These are phyloP conservation scores for Malus hybrid DNA, from an alignment of 331 rosid species.

Conservation along the genomic window DNA sequence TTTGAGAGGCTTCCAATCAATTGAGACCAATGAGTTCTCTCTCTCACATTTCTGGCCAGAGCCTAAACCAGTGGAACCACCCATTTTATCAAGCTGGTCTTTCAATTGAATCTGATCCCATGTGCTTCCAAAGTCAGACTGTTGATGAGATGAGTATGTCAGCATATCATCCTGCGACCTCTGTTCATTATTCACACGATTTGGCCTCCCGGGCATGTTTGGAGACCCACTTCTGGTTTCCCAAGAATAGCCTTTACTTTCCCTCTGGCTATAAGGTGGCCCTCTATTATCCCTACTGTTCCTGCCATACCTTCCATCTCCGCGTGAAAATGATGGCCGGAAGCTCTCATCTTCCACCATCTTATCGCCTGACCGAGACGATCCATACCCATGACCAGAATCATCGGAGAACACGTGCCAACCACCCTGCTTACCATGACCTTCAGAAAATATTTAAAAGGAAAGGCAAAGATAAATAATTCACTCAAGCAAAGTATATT, in stretches of 20 bases:
- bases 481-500: conserved; percentile 34
- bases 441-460: conserved; percentile 52
- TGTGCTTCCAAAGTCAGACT: conserved; percentile 50
- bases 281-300: conserved; percentile 64
- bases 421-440: conserved; percentile 94
- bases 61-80: conserved; percentile 46
- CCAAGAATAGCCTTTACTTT: conserved; percentile 72
- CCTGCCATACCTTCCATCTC: conserved; percentile 73
- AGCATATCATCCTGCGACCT: conserved; percentile 57
- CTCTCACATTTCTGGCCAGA: conserved; percentile 56
- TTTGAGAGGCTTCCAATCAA: conserved; percentile 85
- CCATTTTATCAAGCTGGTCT: conserved; percentile 67
- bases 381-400: conserved; percentile 63
- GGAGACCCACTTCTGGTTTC: conserved; percentile 51
- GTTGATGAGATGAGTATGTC: conserved; percentile 47
- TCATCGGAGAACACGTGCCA: conserved; percentile 85
- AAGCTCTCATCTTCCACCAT: conserved; percentile 61
- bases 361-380: conserved; percentile 70
- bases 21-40: conserved; percentile 49
- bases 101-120: conserved; percentile 67
- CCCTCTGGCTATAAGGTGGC: conserved; percentile 57
- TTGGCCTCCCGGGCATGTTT: conserved; percentile 46
- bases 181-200: conserved; percentile 41
- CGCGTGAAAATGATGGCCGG: conserved; percentile 49
- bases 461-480: conserved; percentile 26